A percentile compares a stretch with the other conserved stretches of the same genome.
Evolutionary conservation across 768 basidiomycete genomes (phyloP).

Genomic region (Lactifluus hygrophoroides): DNA sequence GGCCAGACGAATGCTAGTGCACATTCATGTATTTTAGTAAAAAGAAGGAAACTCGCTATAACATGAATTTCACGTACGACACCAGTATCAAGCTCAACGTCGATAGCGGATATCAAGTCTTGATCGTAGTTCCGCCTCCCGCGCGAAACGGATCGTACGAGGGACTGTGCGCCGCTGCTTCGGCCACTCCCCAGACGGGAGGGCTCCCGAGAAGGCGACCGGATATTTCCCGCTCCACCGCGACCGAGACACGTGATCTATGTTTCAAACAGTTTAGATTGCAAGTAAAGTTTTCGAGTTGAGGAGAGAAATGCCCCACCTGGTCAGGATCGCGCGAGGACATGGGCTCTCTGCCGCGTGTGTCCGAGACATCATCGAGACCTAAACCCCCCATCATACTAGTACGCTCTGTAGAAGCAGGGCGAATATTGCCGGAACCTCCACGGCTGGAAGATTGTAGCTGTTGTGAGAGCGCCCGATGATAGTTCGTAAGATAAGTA

Average conservation of each 20-base stretch:
- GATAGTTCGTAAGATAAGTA: background rate
- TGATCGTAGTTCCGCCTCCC: constrained; percentile 25
- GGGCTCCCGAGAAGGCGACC: constrained; percentile 60
- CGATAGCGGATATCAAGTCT: constrained; percentile 22
- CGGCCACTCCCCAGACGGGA: constrained; percentile 6
- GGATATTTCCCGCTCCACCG: constrained; percentile 81
- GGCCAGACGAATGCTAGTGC: constrained; percentile 43
- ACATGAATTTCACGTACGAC: background rate
- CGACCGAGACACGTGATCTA: too few species aligned
- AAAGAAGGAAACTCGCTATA: too few species aligned
- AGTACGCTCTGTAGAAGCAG: constrained; percentile 29
- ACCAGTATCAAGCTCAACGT: background rate
- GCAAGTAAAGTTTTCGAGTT: too few species aligned
- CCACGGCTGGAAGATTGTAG: constrained; percentile 60
- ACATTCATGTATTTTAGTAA: too few species aligned
- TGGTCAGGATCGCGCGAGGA: constrained; percentile 28
- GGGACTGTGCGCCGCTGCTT: background rate
- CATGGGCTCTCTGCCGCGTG: constrained; percentile 53
- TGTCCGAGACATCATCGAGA: constrained; percentile 46
- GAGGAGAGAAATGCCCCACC: constrained; percentile 25
- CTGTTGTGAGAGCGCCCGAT: constrained; percentile 23
- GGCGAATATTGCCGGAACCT: constrained; percentile 59
- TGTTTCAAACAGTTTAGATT: too few species aligned
- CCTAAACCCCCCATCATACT: constrained; percentile 22
- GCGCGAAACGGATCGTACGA: constrained; percentile 6